A percentile compares a stretch with the other conserved stretches of the same genome.
Conservation (phyloP, 2,329 filamentous ascomycete species). For the Trichoderma atrobrunneum region DNA sequence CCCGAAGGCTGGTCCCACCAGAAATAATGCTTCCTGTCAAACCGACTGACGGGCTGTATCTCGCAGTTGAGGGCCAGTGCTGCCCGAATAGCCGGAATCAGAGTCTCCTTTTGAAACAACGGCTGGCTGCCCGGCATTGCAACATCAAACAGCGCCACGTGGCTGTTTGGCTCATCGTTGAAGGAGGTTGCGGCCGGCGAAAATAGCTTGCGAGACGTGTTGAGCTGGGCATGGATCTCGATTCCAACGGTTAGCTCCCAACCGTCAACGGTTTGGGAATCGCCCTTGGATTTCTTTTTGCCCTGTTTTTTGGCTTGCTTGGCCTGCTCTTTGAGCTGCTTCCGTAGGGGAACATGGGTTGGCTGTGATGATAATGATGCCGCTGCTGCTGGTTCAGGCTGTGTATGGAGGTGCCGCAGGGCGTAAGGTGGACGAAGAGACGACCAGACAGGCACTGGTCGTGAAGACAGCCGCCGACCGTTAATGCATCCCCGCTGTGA, state of each 20-base stretch:
- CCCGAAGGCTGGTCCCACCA: conserved; percentile 97
- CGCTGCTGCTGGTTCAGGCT: conserved; percentile 21
- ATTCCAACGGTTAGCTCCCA: conserved; percentile 97
- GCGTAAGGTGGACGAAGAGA: conserved; percentile 19
- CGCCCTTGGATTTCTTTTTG: conserved; percentile 45
- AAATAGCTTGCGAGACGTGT: conserved; percentile 86
- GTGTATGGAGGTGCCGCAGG: conserved; percentile 33
- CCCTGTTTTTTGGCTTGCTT: conserved; percentile 68
- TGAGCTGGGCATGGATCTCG: conserved; percentile 95
- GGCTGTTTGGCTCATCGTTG: conserved; percentile 73
- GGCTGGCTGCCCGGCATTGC: conserved; percentile 89
- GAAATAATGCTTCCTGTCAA: conserved; percentile 98
- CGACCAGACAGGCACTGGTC: conserved; percentile 20
- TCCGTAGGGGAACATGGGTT: conserved; percentile 56
- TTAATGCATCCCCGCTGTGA: conserved; percentile 42
- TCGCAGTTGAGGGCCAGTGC: conserved; percentile 80
- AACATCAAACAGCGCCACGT: conserved; percentile 84
- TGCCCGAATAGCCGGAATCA: conserved; percentile 87
- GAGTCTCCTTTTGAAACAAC: conserved; percentile 73
- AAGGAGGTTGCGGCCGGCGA: conserved; percentile 66
- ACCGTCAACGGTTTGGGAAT: conserved; percentile 54
- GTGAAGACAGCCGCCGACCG: conserved; percentile 21
- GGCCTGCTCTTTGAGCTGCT: conserved; percentile 68
- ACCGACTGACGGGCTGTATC: conserved; percentile 73
- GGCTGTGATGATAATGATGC: conserved; percentile 19